These are phyloP conservation scores for Dioszegia hungarica DNA, from an alignment of 768 basidiomycete species.

Conservation along the genomic window DNA sequence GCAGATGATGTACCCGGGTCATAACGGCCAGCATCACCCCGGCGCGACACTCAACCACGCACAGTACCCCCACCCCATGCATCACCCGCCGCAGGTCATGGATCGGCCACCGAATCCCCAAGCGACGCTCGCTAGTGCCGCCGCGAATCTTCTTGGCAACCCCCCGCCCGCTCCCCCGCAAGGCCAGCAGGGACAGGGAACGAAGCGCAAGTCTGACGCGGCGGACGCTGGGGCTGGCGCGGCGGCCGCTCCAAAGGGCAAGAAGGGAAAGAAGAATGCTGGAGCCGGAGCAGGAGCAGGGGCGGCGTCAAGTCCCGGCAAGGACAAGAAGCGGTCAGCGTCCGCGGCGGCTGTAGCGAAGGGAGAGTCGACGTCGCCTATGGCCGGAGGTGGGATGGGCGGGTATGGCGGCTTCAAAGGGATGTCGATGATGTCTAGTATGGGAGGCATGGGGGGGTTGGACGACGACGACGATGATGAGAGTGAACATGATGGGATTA, in stretches of 20 bases:
- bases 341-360: background rate
- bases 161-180: background rate
- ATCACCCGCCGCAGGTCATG: no score
- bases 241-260: slow-evolving; percentile 12
- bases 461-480: slow-evolving; percentile 31
- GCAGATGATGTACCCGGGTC: slow-evolving; percentile 6
- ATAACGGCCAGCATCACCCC: background rate
- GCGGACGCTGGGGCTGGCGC: background rate
- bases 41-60: background rate
- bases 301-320: slow-evolving; percentile 2
- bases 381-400: background rate
- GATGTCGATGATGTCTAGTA: background rate
- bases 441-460: slow-evolving; percentile 8
- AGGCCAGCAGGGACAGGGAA: background rate
- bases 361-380: background rate
- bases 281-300: background rate
- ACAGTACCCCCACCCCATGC: no score
- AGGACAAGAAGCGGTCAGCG: slow-evolving; percentile 6
- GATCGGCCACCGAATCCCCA: no score
- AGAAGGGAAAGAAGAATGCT: slow-evolving; percentile 36
- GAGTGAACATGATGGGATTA: slow-evolving; percentile 46
- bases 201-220: slow-evolving; percentile 39
- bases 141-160: no score
- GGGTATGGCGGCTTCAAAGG: slow-evolving; percentile 1
- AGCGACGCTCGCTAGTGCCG: no score